Evolutionary conservation across 345 rosid species (phyloP), one percentile per base, ranked within the genome.

Genomic region (Barbarea vulgaris): DNA sequence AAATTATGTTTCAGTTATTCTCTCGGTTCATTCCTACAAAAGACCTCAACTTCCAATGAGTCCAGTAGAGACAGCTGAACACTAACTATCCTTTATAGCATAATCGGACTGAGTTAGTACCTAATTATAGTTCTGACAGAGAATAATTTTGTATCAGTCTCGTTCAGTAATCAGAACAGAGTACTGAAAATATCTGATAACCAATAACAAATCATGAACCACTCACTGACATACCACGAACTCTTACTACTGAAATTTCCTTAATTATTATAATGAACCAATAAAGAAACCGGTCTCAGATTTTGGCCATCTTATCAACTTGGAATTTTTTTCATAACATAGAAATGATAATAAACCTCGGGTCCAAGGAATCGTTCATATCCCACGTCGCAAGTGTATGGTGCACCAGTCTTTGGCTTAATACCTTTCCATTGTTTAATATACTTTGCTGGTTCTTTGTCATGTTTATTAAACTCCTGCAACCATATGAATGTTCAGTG

Each of bases 361-460:
- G 99, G 97, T 68, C 97, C 97, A 61, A 95, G 90, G 81, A 95
- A 95, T 51, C 99, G 89, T 80, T 95, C 99, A 69, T 92, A 95
- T 77, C 99, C 97, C 63, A 92, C 77, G 62, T 92, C 99, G 79
- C 99, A 95, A 58, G 99, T 76, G 83, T 87, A 95, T 42, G 99
- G 99, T 33, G 96, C 97, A 80, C 97, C 98, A 15, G 97, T 94
- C 88, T 91, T 94, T 60, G 95, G 96, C 84, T 93, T 94, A 47
- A 88, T 87, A 56, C 98, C 97, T 82, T 81, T 87, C 93, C 95
- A 91, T 33, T 90, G 98, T 84, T 92, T 95, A 60, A 92, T 82
- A 77, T 82, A 92, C 86, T 89, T 92, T 73, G 83, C 76, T 44
- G 99, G 97, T 77, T 92, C 99, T 81, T 90, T 95, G 83, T 95